Base-by-base conservation (phyloP, 257 asterid genomes). In the Nicotiana undulata region DNA sequence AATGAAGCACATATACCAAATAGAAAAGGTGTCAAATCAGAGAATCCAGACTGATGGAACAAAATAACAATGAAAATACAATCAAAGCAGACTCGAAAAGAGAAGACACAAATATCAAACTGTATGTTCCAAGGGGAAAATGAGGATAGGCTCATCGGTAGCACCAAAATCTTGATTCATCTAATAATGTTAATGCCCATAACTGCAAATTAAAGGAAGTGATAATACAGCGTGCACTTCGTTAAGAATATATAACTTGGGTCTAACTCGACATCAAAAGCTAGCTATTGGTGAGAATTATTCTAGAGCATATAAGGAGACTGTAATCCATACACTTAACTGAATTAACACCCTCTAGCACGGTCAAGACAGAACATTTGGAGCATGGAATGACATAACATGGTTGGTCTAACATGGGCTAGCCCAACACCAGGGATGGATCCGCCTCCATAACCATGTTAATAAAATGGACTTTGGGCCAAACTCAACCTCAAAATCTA, bases 1-100 rank as follows among this genome's bases (percentile, higher is more conserved):
- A 83, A 82, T 81, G 32, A 77, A 68, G n/a, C n/a, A 79, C 37
- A 61, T n/a, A 81, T 24, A 4, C 44, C 78, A 74, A 74, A 49
- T 6, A 74, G 24, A 13, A 15, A 46, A 74, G 61, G 44, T 46
- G 79, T 74, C 40, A 74, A 46, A 31, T 46, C 11, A 9, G 37
- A 6, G 78, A 44, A 46, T 72, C 40, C 60, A 49, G 78, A 72
- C 40, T 13, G 58, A 72, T 72, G 8, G 13, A 72, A 24, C 24
- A 46, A 74, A 13, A 37, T 74, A 24, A 74, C 16, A 74, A 74
- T 8, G 5, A 49, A 8, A 24, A 26, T 49, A 74, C 15, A 74
- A 15, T 49, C 61, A 74, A 72, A 49, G 61, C 16, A 49, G 44
- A 49, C 40, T 46, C 1, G 44, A 16, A 44, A 24, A 24, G 79